These are phyloP conservation scores for Fusarium tanahbumbuense DNA, from an alignment of 2,329 filamentous ascomycete genomes.

Conservation along the genomic window DNA sequence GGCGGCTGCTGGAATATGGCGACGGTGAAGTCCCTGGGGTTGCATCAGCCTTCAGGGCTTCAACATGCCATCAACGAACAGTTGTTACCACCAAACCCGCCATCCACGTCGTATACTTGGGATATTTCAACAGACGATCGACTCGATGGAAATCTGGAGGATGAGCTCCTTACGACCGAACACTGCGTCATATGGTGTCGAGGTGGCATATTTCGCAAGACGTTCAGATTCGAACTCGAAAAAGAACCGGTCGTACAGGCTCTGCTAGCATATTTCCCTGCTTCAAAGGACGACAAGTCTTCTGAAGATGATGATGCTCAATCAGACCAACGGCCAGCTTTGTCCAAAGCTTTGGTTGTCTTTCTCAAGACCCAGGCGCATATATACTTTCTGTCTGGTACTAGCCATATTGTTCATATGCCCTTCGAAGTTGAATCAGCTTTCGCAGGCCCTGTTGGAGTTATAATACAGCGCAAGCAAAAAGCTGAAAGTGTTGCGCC, in stretches of 20 bases:
- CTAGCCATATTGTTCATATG: slow-evolving; percentile 89
- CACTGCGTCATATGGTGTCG: slow-evolving; percentile 89
- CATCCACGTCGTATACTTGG: slow-evolving; percentile 79
- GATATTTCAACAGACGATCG: slow-evolving; percentile 64
- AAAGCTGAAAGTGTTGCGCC: slow-evolving; percentile 62
- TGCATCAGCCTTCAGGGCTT: slow-evolving; percentile 88
- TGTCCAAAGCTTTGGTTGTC: slow-evolving; percentile 82
- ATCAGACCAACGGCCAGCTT: slow-evolving; percentile 37
- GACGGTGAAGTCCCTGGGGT: slow-evolving; percentile 86
- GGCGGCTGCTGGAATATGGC: slow-evolving; percentile 73
- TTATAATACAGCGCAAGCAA: slow-evolving; percentile 86
- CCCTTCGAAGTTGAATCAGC: slow-evolving; percentile 94
- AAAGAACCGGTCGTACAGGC: slow-evolving; percentile 89
- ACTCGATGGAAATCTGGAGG: slow-evolving; percentile 65
- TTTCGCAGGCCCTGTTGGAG: slow-evolving; percentile 82
- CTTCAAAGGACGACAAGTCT: slow-evolving; percentile 55
- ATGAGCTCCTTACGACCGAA: slow-evolving; percentile 83
- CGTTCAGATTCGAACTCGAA: slow-evolving; percentile 87
- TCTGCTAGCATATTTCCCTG: slow-evolving; percentile 83
- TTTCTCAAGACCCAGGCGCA: slow-evolving; percentile 94
- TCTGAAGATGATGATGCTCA: slow-evolving; percentile 18
- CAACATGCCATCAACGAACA: slow-evolving; percentile 85
- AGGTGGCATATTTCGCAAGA: slow-evolving; percentile 84
- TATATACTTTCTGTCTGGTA: slow-evolving; percentile 89
- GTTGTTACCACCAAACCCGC: slow-evolving; percentile 75